Percentiles rank a stretch among this genome's conserved stretches.
Conservation (phyloP, 345 rosid species). For the Turritis glabra region DNA sequence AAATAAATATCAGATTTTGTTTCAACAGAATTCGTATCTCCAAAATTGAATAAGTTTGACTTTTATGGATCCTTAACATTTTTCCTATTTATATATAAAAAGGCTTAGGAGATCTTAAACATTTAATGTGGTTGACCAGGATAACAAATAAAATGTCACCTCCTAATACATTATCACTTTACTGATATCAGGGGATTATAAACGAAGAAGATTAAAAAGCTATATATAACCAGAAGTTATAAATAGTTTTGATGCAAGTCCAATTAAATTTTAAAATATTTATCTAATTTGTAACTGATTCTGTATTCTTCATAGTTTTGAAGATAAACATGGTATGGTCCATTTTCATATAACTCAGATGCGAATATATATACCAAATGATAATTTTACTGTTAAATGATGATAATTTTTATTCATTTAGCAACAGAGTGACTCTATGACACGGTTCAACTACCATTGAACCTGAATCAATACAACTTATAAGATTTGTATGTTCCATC, state of each 20-base stretch:
- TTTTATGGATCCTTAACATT: background rate
- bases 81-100: background rate
- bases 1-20: too few relatives aligned
- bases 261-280: background rate
- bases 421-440: background rate
- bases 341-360: background rate
- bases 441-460: conserved; percentile 40
- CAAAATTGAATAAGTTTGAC: too few relatives aligned
- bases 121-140: background rate
- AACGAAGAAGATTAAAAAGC: background rate
- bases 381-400: background rate
- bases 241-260: background rate
- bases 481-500: background rate
- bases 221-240: background rate
- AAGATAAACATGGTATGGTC: background rate
- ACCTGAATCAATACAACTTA: conserved; percentile 31
- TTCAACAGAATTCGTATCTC: too few relatives aligned
- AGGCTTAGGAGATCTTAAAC: background rate
- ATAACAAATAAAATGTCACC: background rate
- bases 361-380: background rate
- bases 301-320: background rate
- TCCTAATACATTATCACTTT: background rate
- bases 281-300: background rate
- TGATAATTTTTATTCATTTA: conserved; percentile 15
- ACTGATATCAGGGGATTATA: background rate